phyloP scores from a whole-genome alignment of 176 grass and related monocot genomes.

The Aegilops tauschii region DNA sequence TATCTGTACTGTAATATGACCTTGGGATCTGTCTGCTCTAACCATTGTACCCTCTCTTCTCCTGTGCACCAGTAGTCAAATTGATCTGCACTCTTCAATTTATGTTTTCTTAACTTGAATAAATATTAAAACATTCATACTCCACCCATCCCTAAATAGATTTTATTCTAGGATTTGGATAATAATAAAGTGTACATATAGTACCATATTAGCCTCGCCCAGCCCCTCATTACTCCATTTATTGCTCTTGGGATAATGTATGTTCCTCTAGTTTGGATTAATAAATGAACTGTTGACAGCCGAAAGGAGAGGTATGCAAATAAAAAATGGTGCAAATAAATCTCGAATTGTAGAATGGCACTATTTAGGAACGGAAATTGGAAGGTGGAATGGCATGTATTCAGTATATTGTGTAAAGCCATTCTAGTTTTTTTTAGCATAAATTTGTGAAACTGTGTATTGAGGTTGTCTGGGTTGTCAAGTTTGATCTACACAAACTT shows the following conservation, averaged over 20 bases:
- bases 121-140: background rate
- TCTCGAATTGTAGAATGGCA: background rate
- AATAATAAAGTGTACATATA: background rate
- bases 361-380: background rate
- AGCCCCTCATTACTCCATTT: background rate
- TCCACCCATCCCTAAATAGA: background rate
- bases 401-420: background rate
- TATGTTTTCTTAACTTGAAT: slow-evolving; percentile 7
- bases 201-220: background rate
- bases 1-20: background rate
- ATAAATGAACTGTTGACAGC: background rate
- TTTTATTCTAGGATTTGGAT: background rate
- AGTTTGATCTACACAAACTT: background rate
- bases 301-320: background rate
- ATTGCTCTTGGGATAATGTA: background rate
- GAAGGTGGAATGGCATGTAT: background rate
- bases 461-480: background rate
- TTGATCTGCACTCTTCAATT: background rate
- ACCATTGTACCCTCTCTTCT: background rate
- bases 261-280: background rate
- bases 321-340: background rate
- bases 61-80: slow-evolving; percentile 1
- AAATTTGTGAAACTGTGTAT: background rate
- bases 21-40: background rate
- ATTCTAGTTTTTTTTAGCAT: background rate